A percentile compares a stretch with the other conserved stretches of the same genome.
Evolutionary conservation across 495 filamentous ascomycete species (phyloP).

Genomic region (Annulohypoxylon stygium): DNA sequence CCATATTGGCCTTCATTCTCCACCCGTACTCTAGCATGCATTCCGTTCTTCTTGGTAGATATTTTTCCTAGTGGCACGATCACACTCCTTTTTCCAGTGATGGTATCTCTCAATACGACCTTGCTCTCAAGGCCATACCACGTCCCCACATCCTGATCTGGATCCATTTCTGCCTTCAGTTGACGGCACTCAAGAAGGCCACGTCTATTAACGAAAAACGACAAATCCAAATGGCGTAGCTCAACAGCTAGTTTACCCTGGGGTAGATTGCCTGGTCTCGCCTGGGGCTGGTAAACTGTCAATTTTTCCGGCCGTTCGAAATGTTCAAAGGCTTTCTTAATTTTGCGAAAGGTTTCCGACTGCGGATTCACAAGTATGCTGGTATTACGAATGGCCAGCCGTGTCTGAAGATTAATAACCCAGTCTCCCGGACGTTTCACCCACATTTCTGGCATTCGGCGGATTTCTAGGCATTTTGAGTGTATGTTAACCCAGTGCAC

Average conservation of each 20-base stretch:
- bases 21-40: constrained; percentile 54
- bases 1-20: constrained; percentile 49
- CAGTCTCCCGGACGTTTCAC: constrained; percentile 44
- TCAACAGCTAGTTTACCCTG: constrained; percentile 49
- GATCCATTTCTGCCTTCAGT: constrained; percentile 61
- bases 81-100: constrained; percentile 49
- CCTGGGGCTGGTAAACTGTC: constrained; percentile 54
- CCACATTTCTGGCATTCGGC: constrained; percentile 62
- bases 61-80: constrained; percentile 54
- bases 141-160: constrained; percentile 64
- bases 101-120: constrained; percentile 60
- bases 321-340: constrained; percentile 54
- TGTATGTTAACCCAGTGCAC: constrained; percentile 72
- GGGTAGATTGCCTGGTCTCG: background rate
- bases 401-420: constrained; percentile 46
- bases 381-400: constrained; percentile 38
- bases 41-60: constrained; percentile 22
- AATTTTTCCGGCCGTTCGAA: constrained; percentile 52
- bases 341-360: constrained; percentile 42
- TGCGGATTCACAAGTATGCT: constrained; percentile 48
- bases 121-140: constrained; percentile 64
- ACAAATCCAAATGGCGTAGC: constrained; percentile 56
- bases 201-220: constrained; percentile 52
- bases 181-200: constrained; percentile 58
- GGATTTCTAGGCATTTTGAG: constrained; percentile 63